phyloP scores from a whole-genome alignment of 2,329 filamentous ascomycete species.

The Cercospora janseana region DNA sequence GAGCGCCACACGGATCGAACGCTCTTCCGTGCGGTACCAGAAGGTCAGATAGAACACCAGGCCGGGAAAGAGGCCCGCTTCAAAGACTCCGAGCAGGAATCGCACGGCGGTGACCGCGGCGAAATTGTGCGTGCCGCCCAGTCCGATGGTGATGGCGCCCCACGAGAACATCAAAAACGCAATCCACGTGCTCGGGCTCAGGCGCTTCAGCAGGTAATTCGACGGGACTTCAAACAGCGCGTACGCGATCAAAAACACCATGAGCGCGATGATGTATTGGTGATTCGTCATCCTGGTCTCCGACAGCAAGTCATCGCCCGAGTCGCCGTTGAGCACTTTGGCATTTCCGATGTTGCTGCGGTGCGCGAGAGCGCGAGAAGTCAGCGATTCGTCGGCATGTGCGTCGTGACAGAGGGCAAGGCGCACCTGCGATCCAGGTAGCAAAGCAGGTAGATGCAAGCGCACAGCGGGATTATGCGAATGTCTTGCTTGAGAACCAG shows the following conservation, averaged over 20 bases:
- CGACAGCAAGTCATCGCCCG: constrained; percentile 60
- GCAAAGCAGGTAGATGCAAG: constrained; percentile 64
- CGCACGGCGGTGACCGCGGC: constrained; percentile 46
- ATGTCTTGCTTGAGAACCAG: constrained; percentile 52
- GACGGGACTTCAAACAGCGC: constrained; percentile 47
- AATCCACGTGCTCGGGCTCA: constrained; percentile 44
- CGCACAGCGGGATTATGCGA: constrained; percentile 62
- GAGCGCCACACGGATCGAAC: constrained; percentile 34
- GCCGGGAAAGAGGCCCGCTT: constrained; percentile 59
- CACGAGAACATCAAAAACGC: constrained; percentile 35
- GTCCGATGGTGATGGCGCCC: constrained; percentile 34
- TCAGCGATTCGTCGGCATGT: constrained; percentile 28
- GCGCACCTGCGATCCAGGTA: constrained; percentile 55
- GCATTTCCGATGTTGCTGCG: constrained; percentile 54
- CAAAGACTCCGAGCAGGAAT: constrained; percentile 46
- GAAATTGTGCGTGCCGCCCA: constrained; percentile 48
- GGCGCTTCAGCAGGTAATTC: constrained; percentile 44
- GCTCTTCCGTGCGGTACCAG: constrained; percentile 37
- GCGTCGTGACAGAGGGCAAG: too few relatives aligned
- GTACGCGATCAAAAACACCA: constrained; percentile 59
- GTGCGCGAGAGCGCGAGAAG: not conserved
- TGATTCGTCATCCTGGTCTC: constrained; percentile 61
- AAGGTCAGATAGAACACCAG: constrained; percentile 34
- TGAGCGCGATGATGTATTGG: constrained; percentile 53
- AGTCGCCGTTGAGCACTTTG: constrained; percentile 60